A percentile compares a stretch with the other conserved stretches of the same genome.
These are phyloP conservation scores for Cylindrodendrum hubeiense DNA, from an alignment of 2,329 filamentous ascomycete genomes.

Conservation along the genomic window DNA sequence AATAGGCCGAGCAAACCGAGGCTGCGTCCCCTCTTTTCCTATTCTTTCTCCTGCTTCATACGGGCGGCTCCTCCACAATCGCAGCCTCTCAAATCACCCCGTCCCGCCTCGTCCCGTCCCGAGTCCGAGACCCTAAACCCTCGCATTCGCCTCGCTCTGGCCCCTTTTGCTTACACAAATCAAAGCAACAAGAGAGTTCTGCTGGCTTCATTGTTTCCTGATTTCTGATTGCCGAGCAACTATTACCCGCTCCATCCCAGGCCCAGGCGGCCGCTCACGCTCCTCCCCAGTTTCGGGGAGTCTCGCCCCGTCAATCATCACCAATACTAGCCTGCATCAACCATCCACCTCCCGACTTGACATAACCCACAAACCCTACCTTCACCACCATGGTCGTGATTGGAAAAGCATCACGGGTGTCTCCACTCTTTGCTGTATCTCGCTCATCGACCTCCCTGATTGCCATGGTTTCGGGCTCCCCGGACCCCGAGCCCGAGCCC, in stretches of 20 bases:
- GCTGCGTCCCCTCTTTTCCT: background rate
- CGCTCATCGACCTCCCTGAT: slow-evolving; percentile 6
- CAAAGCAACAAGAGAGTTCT: background rate
- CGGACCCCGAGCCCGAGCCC: background rate
- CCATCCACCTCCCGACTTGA: slow-evolving; percentile 7
- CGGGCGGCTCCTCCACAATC: background rate
- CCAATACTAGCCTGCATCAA: background rate
- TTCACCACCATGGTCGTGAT: background rate
- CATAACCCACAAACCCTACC: slow-evolving; percentile 8
- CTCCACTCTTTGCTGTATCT: background rate
- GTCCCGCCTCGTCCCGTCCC: slow-evolving; percentile 5
- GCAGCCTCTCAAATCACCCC: slow-evolving; percentile 4
- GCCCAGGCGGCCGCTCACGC: background rate
- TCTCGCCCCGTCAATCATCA: background rate
- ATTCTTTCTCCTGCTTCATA: slow-evolving; percentile 3
- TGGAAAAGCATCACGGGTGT: background rate
- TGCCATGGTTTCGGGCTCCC: background rate
- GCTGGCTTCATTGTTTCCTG: background rate
- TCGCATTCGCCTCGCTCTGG: background rate
- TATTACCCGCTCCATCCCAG: background rate
- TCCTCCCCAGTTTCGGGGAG: background rate
- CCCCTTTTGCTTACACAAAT: background rate
- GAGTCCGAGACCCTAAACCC: background rate
- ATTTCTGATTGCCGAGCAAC: background rate
- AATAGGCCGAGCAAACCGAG: background rate